Evolutionary conservation across 2,329 filamentous ascomycete genomes (phyloP).

Genomic region (Penicillium paneum): DNA sequence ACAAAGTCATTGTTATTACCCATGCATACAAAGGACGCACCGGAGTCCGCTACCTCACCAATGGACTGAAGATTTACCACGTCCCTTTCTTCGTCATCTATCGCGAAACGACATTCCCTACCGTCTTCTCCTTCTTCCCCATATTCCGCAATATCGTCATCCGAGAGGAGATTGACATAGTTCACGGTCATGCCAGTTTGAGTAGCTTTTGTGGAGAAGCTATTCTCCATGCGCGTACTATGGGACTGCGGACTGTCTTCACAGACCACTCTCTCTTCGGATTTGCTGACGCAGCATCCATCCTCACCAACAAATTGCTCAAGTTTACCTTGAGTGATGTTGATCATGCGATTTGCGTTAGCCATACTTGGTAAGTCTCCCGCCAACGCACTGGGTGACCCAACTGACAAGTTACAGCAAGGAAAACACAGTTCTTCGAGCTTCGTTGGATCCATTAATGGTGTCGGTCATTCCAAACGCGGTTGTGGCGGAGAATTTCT

Average conservation of each 20-base stretch:
- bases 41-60: conserved; percentile 91
- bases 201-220: conserved; percentile 93
- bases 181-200: conserved; percentile 93
- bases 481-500: conserved; percentile 93
- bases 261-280: conserved; percentile 97
- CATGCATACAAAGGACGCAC: conserved; percentile 90
- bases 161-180: conserved; percentile 91
- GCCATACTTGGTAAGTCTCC: conserved; percentile 80
- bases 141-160: conserved; percentile 96
- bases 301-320: conserved; percentile 92
- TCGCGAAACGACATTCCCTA: conserved; percentile 87
- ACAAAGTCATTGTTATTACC: conserved; percentile 97
- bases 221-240: conserved; percentile 89
- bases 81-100: conserved; percentile 96
- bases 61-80: conserved; percentile 97
- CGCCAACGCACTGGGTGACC: neutral
- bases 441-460: conserved; percentile 91
- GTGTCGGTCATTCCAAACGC: conserved; percentile 98
- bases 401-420: conserved; percentile 58
- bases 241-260: conserved; percentile 93
- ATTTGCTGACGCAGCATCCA: conserved; percentile 93
- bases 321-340: conserved; percentile 97
- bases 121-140: conserved; percentile 97
- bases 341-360: conserved; percentile 97
- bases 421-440: conserved; percentile 93